These are phyloP conservation scores for Dissophora globulifera DNA, from an alignment of 192 early-diverging fungal species.

Conservation along the genomic window DNA sequence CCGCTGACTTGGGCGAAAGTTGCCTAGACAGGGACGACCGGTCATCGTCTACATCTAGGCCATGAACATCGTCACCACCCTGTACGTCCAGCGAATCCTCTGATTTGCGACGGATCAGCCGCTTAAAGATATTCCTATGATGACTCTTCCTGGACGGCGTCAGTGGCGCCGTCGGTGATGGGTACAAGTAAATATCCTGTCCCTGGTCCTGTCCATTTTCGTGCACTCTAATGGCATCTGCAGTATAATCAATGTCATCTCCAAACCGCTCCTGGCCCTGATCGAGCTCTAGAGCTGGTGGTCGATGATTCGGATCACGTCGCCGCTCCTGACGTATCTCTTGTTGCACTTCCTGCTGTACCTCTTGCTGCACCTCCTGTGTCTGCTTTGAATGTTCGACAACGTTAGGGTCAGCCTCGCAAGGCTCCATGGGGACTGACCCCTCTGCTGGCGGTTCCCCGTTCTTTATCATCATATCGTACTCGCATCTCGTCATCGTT, in stretches of 20 bases:
- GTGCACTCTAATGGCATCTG: no score
- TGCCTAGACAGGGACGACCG: neutral
- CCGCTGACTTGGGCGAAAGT: neutral
- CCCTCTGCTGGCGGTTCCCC: neutral
- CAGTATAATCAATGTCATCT: no score
- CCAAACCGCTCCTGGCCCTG: no score
- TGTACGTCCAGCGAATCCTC: no score
- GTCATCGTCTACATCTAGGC: neutral
- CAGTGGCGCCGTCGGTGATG: neutral
- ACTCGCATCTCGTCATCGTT: conserved; percentile 15
- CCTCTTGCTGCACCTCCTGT: neutral
- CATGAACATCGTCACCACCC: no score
- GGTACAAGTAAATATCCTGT: conserved; percentile 14
- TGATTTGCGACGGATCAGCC: conserved; percentile 29
- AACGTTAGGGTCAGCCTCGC: neutral
- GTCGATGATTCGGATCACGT: no score
- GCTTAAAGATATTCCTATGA: conserved; percentile 29
- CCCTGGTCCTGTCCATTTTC: no score
- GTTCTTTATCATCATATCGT: conserved; percentile 10
- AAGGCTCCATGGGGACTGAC: neutral
- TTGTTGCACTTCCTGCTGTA: neutral
- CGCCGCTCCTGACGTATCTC: no score
- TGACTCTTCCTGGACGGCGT: conserved; percentile 1
- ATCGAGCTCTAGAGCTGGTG: no score
- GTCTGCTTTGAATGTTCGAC: neutral